Conservation (phyloP, 176 grass and related monocot genomes). For the Raddia guianensis region DNA sequence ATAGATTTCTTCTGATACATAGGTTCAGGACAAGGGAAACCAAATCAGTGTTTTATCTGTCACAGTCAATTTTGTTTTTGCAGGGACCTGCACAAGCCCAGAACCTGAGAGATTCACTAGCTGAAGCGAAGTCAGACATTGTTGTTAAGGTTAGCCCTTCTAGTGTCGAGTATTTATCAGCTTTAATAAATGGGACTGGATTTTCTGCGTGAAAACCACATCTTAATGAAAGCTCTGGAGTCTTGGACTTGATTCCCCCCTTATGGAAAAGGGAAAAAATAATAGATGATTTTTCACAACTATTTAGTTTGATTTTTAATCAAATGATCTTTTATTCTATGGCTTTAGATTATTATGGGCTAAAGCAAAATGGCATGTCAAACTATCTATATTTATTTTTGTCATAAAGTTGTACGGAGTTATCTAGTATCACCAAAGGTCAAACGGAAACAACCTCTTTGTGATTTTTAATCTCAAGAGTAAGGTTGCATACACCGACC, state of each 20-base stretch:
- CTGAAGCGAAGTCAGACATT: conserved; percentile 80
- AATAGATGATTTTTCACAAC: background rate
- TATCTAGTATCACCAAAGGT: too few relatives aligned
- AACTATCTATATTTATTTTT: too few relatives aligned
- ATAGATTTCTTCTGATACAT: background rate
- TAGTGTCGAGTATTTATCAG: background rate
- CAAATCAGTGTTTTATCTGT: background rate
- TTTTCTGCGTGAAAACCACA: background rate
- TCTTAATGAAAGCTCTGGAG: background rate
- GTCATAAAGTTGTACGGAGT: too few relatives aligned
- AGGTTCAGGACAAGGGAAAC: background rate
- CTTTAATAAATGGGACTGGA: background rate
- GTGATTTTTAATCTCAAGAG: too few relatives aligned
- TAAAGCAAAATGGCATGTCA: too few relatives aligned
- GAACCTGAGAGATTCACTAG: conserved; percentile 85
- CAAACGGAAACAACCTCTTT: too few relatives aligned
- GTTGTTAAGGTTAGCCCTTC: conserved; percentile 70
- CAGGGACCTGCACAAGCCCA: conserved; percentile 90
- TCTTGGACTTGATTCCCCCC: background rate
- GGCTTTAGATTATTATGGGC: too few relatives aligned
- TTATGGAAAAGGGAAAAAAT: too few relatives aligned
- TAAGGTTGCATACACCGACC: too few relatives aligned
- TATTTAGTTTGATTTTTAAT: too few relatives aligned
- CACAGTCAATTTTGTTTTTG: conserved; percentile 29
- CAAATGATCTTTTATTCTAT: too few relatives aligned